Evolutionary conservation across 169 alveolate genomes (phyloP).

Genomic region (Eimeria falciformis): DNA sequence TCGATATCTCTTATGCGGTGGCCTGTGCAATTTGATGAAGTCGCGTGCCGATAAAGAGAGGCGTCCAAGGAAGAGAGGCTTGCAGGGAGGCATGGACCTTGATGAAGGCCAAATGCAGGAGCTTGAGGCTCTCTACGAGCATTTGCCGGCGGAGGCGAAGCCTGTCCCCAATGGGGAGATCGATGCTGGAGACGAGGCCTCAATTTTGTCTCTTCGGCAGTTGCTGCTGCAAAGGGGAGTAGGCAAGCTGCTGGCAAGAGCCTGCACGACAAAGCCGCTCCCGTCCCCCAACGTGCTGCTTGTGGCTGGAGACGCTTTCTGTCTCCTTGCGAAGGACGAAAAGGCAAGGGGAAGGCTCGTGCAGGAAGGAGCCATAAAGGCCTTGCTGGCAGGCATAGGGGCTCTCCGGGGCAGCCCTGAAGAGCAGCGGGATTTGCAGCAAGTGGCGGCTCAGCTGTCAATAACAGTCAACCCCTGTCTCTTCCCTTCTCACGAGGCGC

Average conservation of each 20-base stretch:
- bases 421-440: slow-evolving; percentile 57
- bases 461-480: slow-evolving; percentile 51
- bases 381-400: slow-evolving; percentile 17
- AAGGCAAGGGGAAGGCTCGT: slow-evolving; percentile 20
- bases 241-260: neutral
- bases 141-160: slow-evolving; percentile 55
- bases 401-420: slow-evolving; percentile 3
- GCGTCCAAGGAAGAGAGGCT: slow-evolving; percentile 3
- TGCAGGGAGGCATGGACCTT: slow-evolving; percentile 30
- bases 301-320: slow-evolving; percentile 44
- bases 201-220: neutral
- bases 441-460: slow-evolving; percentile 63
- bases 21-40: slow-evolving; percentile 73
- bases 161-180: slow-evolving; percentile 57
- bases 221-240: slow-evolving; percentile 16
- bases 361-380: slow-evolving; percentile 52
- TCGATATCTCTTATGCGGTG: slow-evolving; percentile 31
- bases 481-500: slow-evolving; percentile 20
- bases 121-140: slow-evolving; percentile 54
- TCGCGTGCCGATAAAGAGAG: slow-evolving; percentile 45
- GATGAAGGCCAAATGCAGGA: slow-evolving; percentile 48
- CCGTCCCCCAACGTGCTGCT: slow-evolving; percentile 40
- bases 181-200: slow-evolving; percentile 43
- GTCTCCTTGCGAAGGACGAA: slow-evolving; percentile 18
- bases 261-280: slow-evolving; percentile 13